Conservation (phyloP, 2,329 filamentous ascomycete genomes). For the Botrytis elliptica region DNA sequence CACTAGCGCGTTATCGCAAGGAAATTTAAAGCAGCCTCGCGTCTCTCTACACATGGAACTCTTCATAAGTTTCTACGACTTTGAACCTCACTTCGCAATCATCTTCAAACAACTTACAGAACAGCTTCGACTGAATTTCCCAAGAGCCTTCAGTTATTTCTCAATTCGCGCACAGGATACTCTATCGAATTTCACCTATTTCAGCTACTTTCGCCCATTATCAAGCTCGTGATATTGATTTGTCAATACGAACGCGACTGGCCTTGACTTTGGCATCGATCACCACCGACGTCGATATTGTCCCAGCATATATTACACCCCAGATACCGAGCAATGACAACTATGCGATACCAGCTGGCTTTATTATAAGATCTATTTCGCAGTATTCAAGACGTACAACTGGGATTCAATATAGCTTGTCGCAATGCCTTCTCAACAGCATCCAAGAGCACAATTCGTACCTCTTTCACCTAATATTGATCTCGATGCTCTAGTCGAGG, state of each 20-base stretch:
- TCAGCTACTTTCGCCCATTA: background rate
- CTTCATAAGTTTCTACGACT: background rate
- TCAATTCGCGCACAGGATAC: background rate
- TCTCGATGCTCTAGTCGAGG: slow-evolving; percentile 70
- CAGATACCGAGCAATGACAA: background rate
- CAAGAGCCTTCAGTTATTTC: background rate
- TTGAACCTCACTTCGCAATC: background rate
- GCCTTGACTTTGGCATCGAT: background rate
- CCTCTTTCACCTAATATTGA: slow-evolving; percentile 86
- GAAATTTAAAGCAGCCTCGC: slow-evolving; percentile 3
- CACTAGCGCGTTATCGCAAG: slow-evolving; percentile 12
- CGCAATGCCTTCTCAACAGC: slow-evolving; percentile 70
- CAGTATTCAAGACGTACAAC: background rate
- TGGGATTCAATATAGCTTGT: slow-evolving; percentile 13
- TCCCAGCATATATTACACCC: background rate
- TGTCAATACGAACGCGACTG: background rate
- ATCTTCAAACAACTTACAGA: background rate
- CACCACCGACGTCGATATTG: background rate
- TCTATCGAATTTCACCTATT: background rate
- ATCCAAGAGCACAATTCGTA: slow-evolving; percentile 86
- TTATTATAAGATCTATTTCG: background rate
- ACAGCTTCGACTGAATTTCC: background rate
- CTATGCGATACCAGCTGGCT: background rate
- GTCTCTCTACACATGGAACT: background rate
- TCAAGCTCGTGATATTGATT: background rate